phyloP scores from a whole-genome alignment of 1,284 basidiomycete species.

The Boletus subluridellus region DNA sequence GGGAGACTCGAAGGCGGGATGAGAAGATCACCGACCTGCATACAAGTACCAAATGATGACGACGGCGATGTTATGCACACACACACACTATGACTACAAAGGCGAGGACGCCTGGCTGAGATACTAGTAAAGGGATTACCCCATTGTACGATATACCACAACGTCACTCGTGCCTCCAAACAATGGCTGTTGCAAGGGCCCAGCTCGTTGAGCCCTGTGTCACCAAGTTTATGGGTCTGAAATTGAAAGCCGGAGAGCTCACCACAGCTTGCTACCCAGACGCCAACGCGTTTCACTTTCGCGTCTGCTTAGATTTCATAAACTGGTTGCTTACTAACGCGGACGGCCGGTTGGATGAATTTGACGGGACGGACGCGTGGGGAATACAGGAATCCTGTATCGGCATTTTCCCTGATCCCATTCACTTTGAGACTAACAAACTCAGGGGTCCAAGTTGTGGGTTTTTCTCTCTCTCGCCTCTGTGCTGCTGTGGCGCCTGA shows the following conservation, averaged over 20 bases:
- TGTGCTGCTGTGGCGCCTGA: constrained; percentile 2
- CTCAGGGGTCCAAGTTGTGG: constrained; percentile 54
- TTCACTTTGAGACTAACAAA: constrained; percentile 45
- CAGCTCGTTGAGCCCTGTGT: constrained; percentile 52
- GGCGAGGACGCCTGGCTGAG: too few relatives aligned
- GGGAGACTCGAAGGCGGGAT: too few relatives aligned
- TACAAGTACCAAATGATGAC: too few relatives aligned
- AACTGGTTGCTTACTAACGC: constrained; percentile 57
- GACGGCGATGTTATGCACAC: too few relatives aligned
- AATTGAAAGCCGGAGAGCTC: constrained; percentile 63
- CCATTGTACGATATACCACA: too few relatives aligned
- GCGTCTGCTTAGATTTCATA: constrained; percentile 60
- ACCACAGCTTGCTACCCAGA: constrained; percentile 63
- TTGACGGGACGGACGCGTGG: constrained; percentile 34
- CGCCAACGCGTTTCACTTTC: constrained; percentile 51
- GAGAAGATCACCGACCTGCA: too few relatives aligned
- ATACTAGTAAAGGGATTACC: too few relatives aligned
- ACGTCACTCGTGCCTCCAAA: constrained; percentile 53
- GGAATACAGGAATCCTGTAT: constrained; percentile 46
- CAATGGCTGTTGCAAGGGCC: constrained; percentile 53
- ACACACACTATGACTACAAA: too few relatives aligned
- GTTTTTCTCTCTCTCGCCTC: constrained; percentile 15
- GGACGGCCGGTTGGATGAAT: constrained; percentile 58
- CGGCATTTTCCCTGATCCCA: constrained; percentile 49
- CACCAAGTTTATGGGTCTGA: constrained; percentile 52